Base-by-base conservation (phyloP, 495 filamentous ascomycete species). In the Penicillium paradoxum region DNA sequence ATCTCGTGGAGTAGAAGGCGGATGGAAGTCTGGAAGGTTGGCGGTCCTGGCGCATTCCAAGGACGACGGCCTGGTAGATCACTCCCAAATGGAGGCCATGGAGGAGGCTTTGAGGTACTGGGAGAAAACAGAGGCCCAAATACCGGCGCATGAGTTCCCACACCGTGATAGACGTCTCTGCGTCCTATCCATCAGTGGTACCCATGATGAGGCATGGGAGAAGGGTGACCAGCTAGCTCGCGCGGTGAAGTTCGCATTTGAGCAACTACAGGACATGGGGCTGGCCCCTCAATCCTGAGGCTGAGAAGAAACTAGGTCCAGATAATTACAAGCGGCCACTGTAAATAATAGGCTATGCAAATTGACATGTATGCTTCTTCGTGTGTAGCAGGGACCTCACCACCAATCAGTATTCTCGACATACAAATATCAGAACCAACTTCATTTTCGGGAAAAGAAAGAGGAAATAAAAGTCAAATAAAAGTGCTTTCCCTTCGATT, bases 201-300 rank as follows among this genome's bases (percentile, higher is more conserved):
- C 59, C n/a, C 87, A 91, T 73, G 79, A 88, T 60, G 75, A 84
- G 41, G 66, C 83, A 2, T 84, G 82, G 73, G 55, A 74, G 36
- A 66, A 74, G 18, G 80, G 80, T 6, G 63, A 59, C 22, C 76
- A 79, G 58, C 51, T 87, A 48, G 82, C 73, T 18, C 64, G 58
- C 48, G 66, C 67, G 10, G 57, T 77, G 38, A 51, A 59, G 14
- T 65, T 60, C 51, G 66, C 71, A 1, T 54, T 75, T 33, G 54
- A 58, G 19, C 62, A 65, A 58, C 29, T 75, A n/a, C 58, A 56
- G 39, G 47, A 58, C 19, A 69, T 69, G 59, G 57, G 60, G 7
- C 34, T 69, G n/a, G 51, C 53, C 13, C 58, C 55, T 6, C 42
- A 60, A 33, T 29, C 36, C 46, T 14, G 24, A 48, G 1, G 3